Base-by-base conservation (phyloP, 2,329 filamentous ascomycete genomes). In the Alternaria alternata region DNA sequence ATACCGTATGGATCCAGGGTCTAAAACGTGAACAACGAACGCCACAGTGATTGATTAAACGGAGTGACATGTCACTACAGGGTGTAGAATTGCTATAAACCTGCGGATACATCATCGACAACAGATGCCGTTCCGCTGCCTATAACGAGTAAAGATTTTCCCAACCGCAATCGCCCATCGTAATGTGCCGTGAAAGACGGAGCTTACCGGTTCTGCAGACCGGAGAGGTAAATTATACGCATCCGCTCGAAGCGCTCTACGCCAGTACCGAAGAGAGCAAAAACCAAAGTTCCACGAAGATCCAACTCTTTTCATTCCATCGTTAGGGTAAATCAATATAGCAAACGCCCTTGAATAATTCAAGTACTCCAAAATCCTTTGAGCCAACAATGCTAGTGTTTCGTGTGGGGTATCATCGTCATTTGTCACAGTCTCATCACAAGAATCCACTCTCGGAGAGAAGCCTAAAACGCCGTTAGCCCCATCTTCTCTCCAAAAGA, bases 391-490 rank as follows among this genome's bases (percentile, higher is more conserved):
- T 59, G 59, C 59, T 53, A 59, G 47, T 69, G 67, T 68, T 65
- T 70, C 66, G 68, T 70, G 70, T 71, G 74, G 60, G 56, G 75
- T 77, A 78, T 78, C 77, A 62, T 61, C 53, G 54, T 60, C 58
- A 46, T 61, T 49, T 41, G 36, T 51, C 49, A 48, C 55, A 61
- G 24, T 51, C 51, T 57, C 46, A 75, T 83, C 78, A 85, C 73
- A 85, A 77, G 77, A 85, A 85, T 72, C 83, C 83, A 71, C 83
- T 85, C 77, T 85, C 83, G 59, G 83, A 84, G 57, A 85, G 78
- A 72, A 85, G 77, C 75, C 83, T 85, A 65, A 63, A 57, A 51
- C 46, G 43, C 51, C 59, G 62, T 69, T 64, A 68, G 66, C 61
- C 39, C 54, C 41, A 51, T 52, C 48, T 46, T 48, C 43, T 44